phyloP scores from a whole-genome alignment of 306 rosid genomes.

The Datisca glomerata region DNA sequence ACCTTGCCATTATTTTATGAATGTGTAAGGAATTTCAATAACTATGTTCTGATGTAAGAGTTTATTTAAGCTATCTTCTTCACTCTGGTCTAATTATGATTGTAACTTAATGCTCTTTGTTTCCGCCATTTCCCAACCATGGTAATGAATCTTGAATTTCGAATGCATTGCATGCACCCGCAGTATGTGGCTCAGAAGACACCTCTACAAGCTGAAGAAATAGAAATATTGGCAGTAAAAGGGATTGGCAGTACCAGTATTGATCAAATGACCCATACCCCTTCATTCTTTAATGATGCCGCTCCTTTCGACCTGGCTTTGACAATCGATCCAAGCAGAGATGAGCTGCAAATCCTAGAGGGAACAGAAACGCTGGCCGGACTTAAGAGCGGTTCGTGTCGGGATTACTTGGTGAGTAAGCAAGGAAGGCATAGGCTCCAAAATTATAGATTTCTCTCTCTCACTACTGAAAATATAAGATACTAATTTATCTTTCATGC shows the following conservation, averaged over 20 bases:
- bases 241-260: conserved; percentile 15
- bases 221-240: conserved; percentile 59
- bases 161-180: conserved; percentile 9
- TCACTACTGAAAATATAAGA: background rate
- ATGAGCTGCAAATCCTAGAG: conserved; percentile 52
- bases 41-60: too few relatives aligned
- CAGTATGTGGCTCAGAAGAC: conserved; percentile 64
- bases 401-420: conserved; percentile 53
- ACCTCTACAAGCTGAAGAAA: conserved; percentile 46
- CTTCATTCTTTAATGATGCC: conserved; percentile 14
- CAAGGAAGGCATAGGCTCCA: background rate
- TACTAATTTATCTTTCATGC: conserved; percentile 4
- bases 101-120: background rate
- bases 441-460: background rate
- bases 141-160: too few relatives aligned
- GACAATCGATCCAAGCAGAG: conserved; percentile 35
- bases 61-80: too few relatives aligned
- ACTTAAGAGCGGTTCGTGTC: conserved; percentile 42
- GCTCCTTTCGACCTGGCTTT: conserved; percentile 22
- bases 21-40: too few relatives aligned
- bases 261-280: conserved; percentile 5
- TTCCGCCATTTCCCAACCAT: background rate
- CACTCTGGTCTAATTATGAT: too few relatives aligned
- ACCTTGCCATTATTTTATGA: too few relatives aligned
- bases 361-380: conserved; percentile 56